Conservation (phyloP, 2,329 filamentous ascomycete species). For the Claviceps quebecensis region DNA sequence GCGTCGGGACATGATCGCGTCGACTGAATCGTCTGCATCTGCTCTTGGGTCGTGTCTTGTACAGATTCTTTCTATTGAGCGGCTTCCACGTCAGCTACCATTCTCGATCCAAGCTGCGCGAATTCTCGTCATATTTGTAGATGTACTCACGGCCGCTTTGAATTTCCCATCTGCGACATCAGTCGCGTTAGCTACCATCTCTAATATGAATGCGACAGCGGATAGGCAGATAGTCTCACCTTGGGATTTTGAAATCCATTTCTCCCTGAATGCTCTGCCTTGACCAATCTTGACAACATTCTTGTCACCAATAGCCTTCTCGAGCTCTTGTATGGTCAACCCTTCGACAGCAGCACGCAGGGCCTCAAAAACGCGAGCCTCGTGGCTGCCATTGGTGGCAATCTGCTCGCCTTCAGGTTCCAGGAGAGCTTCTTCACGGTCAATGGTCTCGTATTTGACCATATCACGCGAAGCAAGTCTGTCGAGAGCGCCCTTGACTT, state of each 20-base stretch:
- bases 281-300: constrained; percentile 71
- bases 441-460: constrained; percentile 72
- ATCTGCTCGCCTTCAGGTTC: constrained; percentile 64
- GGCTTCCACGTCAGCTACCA: not conserved
- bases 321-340: constrained; percentile 63
- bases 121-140: not conserved
- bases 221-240: constrained; percentile 19
- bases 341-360: constrained; percentile 61
- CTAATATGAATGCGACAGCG: not conserved
- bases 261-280: constrained; percentile 80
- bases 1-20: constrained; percentile 52
- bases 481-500: constrained; percentile 79
- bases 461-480: constrained; percentile 72
- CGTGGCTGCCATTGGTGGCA: constrained; percentile 62
- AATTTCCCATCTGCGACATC: constrained; percentile 6
- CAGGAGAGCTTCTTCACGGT: constrained; percentile 62
- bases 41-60: constrained; percentile 62
- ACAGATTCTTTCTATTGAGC: constrained; percentile 50
- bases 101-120: too few relatives aligned
- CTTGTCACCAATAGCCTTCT: constrained; percentile 57
- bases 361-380: constrained; percentile 69
- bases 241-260: constrained; percentile 53
- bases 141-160: constrained; percentile 5
- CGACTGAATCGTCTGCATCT: constrained; percentile 59
- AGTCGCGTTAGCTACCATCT: constrained; percentile 1